Conservation (phyloP, 164 flowering plant genomes). For the Echeveria elegans region DNA sequence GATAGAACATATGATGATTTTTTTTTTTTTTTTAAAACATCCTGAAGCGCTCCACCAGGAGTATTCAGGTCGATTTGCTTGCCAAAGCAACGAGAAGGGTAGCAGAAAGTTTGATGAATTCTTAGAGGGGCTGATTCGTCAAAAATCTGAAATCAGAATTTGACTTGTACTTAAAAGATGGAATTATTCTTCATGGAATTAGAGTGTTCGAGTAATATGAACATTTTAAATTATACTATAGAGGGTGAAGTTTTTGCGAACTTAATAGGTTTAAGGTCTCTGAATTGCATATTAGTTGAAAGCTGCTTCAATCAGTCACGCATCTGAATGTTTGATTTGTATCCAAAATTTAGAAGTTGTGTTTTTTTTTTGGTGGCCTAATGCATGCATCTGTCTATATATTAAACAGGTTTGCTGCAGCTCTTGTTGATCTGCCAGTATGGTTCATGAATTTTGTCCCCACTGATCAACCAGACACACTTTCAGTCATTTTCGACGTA, state of each 20-base stretch:
- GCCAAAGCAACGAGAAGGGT: too few species aligned
- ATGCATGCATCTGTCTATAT: neutral
- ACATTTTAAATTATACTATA: too few species aligned
- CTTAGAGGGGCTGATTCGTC: too few species aligned
- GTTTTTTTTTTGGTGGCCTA: neutral
- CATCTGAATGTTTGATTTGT: neutral
- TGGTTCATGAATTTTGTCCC: slow-evolving; percentile 94
- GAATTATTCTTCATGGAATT: too few species aligned
- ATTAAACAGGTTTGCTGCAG: slow-evolving; percentile 76
- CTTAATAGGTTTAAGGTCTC: too few species aligned
- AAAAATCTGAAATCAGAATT: too few species aligned
- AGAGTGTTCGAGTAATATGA: too few species aligned
- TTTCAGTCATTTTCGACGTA: slow-evolving; percentile 61
- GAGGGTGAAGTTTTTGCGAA: too few species aligned
- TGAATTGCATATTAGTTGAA: slow-evolving; percentile 15
- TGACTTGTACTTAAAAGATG: too few species aligned
- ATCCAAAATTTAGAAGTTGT: neutral
- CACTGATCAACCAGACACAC: slow-evolving; percentile 51
- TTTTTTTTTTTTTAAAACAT: slow-evolving; percentile 8
- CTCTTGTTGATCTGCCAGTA: slow-evolving; percentile 49
- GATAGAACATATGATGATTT: slow-evolving; percentile 14
- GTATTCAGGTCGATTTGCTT: slow-evolving; percentile 9
- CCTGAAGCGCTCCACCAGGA: slow-evolving; percentile 6
- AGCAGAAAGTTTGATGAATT: too few species aligned
- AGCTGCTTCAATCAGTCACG: neutral